A percentile compares a stretch with the other conserved stretches of the same genome.
Evolutionary conservation across 108 stramenopile species (phyloP).

Genomic region (Cylindrotheca fusiformis): DNA sequence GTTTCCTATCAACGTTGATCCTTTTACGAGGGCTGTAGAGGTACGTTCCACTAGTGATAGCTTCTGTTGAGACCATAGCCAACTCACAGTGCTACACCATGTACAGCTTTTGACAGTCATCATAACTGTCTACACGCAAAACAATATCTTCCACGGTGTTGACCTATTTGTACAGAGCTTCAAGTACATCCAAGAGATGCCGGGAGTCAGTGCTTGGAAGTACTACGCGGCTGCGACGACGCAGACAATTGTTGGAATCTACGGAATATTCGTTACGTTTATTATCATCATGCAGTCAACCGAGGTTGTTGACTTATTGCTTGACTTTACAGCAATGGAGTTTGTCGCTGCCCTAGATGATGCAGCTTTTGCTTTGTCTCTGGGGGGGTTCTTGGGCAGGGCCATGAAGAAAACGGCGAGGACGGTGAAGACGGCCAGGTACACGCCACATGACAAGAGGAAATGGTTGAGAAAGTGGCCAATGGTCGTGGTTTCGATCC

Average conservation of each 20-base stretch:
- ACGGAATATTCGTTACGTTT: background rate
- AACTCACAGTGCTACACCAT: too few relatives aligned
- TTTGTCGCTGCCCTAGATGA: background rate
- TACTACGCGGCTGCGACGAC: background rate
- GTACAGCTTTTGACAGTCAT: background rate
- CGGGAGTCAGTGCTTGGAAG: background rate
- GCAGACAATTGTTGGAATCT: background rate
- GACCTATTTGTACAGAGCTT: background rate
- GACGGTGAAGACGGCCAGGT: background rate
- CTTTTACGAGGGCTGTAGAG: background rate
- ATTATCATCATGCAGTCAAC: background rate
- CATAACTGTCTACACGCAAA: background rate
- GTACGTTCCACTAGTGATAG: too few relatives aligned
- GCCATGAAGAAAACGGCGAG: background rate
- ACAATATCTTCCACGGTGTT: background rate
- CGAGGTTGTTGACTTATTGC: background rate
- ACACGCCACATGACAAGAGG: background rate
- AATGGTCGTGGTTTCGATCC: background rate
- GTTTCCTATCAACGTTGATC: background rate
- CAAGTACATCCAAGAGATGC: background rate
- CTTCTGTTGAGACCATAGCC: too few relatives aligned
- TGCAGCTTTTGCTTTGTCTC: background rate
- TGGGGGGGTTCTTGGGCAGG: background rate
- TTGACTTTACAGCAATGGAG: background rate
- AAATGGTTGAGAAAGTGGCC: slow-evolving; percentile 1